Base-by-base conservation (phyloP, 139 green algal species). In the Bryopsis sp. region DNA sequence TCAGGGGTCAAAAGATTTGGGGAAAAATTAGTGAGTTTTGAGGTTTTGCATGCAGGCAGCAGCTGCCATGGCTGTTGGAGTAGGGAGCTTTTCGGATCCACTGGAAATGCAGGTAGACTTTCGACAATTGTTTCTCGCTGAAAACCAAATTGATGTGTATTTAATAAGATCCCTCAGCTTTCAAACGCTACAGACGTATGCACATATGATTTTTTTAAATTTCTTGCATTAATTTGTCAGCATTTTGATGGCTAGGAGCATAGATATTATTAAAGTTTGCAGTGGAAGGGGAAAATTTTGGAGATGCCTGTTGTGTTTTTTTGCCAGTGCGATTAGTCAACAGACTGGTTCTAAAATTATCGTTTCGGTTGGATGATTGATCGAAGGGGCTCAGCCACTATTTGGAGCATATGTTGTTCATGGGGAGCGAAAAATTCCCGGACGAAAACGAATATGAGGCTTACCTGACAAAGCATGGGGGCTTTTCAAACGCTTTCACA, bases 321-420 rank as follows among this genome's bases (percentile, higher is more conserved):
- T 3, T 62, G 63, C 36, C 26, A 38, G 34, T 57, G 24, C 47
- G 24, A 57, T 24, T 26, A 26, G 47, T 57, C 24, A 24, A 24
- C 47, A 61, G 34, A 58, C 54, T 15, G 63, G 11, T 35, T 57
- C 35, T 35, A 1, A 37, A 3, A 28, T 65, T 35, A 65, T 3
- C 26, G 2, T 59, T 7, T 8, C 34, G 1, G 28, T 22, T 67
- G 8, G n/a, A 74, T 22, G 5, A 60, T 35, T 38, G n/a, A 43
- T 67, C 11, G 29, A n/a, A 93, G 80, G 91, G 91, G 0, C 72
- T 97, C 47, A 85, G 68, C 36, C 92, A 96, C 78, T 96, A 95
- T 72, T 72, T 98, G 71, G 95, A 99, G 79, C 95, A 99, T 81
- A 99, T 99, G 95, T 85, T 99, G 43, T 98, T 99, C 85, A 99